Conservation (phyloP, 208 protist genomes). For the Spongospora subterranea region DNA sequence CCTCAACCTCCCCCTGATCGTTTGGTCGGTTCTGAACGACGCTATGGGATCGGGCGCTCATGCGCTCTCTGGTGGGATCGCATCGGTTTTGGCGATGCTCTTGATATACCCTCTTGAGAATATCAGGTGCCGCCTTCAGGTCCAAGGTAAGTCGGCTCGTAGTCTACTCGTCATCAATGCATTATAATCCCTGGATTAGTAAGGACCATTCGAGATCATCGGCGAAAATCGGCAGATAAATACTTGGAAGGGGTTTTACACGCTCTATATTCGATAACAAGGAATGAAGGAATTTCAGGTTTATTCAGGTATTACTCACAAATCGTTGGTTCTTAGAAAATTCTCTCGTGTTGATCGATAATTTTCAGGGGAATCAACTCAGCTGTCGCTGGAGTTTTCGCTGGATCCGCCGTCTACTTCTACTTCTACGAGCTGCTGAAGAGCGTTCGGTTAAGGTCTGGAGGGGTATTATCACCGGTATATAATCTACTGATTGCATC, state of each 20-base stretch:
- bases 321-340: background rate
- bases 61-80: background rate
- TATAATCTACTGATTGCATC: background rate
- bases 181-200: too few species aligned
- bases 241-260: slow-evolving; percentile 41
- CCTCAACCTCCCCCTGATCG: too few species aligned
- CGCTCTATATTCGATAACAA: background rate
- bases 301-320: slow-evolving; percentile 10
- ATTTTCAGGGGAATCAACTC: background rate
- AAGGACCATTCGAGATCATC: too few species aligned
- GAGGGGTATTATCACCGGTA: background rate
- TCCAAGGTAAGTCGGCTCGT: background rate
- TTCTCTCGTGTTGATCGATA: background rate
- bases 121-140: slow-evolving; percentile 15
- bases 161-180: background rate
- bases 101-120: slow-evolving; percentile 47
- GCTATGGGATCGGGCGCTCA: background rate
- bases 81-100: slow-evolving; percentile 20
- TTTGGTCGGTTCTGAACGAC: too few species aligned
- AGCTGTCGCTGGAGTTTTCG: slow-evolving; percentile 24
- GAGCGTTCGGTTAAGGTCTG: background rate
- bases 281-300: background rate
- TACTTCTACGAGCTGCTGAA: slow-evolving; percentile 46
- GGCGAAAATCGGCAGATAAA: too few species aligned
- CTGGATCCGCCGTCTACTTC: background rate